phyloP scores from a whole-genome alignment of 1,284 basidiomycete species.

The Pterula multifida region DNA sequence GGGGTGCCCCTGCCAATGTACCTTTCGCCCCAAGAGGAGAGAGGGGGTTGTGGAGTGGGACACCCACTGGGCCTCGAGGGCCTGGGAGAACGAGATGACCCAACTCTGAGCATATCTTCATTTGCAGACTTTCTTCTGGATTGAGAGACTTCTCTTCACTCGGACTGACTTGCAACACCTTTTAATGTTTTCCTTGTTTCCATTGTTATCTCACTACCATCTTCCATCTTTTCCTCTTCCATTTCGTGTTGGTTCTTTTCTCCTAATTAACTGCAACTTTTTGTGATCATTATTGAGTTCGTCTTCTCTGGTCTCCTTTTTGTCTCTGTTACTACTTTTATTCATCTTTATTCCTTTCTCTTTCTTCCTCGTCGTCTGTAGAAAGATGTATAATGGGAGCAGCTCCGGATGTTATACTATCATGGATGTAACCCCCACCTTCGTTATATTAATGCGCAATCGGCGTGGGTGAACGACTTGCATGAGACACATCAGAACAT shows the following conservation, averaged over 20 bases:
- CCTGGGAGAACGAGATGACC: background rate
- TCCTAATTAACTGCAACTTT: background rate
- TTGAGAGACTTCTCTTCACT: background rate
- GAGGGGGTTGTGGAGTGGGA: background rate
- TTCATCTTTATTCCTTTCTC: background rate
- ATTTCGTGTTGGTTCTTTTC: too few relatives aligned
- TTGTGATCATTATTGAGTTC: background rate
- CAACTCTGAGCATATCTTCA: background rate
- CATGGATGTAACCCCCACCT: too few relatives aligned
- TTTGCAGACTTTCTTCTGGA: background rate
- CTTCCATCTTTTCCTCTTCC: background rate
- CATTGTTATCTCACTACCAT: background rate
- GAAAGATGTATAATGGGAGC: too few relatives aligned
- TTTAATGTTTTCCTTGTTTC: background rate
- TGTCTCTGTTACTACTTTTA: background rate
- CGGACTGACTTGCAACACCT: background rate
- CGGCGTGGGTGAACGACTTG: too few relatives aligned
- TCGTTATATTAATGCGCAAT: too few relatives aligned
- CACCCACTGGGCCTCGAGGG: background rate
- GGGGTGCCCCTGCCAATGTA: background rate
- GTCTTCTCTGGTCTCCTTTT: background rate
- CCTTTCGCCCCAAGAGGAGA: slow-evolving; percentile 1
- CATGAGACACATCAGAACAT: too few relatives aligned
- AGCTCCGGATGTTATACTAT: too few relatives aligned
- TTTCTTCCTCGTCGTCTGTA: background rate